Percentiles rank a stretch among this genome's conserved stretches.
These are phyloP conservation scores for Chondrus crispus DNA, from an alignment of 23 red algal genomes.

Conservation along the genomic window DNA sequence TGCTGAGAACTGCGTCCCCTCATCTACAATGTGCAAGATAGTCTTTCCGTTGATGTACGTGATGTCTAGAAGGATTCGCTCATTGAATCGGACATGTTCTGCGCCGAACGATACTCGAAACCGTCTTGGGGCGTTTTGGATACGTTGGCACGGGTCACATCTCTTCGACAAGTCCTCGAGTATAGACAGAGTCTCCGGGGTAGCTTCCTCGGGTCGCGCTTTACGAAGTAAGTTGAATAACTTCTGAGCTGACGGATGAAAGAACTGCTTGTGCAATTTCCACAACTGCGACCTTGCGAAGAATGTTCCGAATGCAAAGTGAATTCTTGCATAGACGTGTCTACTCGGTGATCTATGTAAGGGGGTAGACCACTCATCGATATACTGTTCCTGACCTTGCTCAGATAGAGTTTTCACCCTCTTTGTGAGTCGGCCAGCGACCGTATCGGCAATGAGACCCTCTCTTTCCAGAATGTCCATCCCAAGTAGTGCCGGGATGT, in stretches of 20 bases:
- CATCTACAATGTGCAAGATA: neutral
- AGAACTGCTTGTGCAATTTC: slow-evolving; percentile 16
- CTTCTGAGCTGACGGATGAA: neutral
- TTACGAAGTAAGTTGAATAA: neutral
- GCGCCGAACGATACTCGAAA: neutral
- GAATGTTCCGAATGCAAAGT: neutral
- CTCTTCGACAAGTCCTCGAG: neutral
- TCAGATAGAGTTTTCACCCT: neutral
- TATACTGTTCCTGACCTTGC: neutral
- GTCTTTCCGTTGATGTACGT: neutral
- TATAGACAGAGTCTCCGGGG: neutral
- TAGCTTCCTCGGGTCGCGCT: neutral
- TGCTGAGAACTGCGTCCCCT: neutral
- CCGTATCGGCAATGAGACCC: slow-evolving; percentile 36
- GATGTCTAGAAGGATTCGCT: neutral
- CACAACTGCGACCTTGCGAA: slow-evolving; percentile 10
- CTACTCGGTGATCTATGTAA: neutral
- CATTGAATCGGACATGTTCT: neutral
- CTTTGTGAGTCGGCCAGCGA: slow-evolving; percentile 11
- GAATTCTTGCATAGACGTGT: slow-evolving; percentile 27
- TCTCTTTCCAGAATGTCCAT: slow-evolving; percentile 38
- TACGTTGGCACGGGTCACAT: neutral
- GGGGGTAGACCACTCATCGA: neutral
- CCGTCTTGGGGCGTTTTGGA: neutral
- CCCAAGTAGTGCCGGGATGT: slow-evolving; percentile 24